Conservation (phyloP, 1,139 yeast genomes). For the Scheffersomyces segobiensis region DNA sequence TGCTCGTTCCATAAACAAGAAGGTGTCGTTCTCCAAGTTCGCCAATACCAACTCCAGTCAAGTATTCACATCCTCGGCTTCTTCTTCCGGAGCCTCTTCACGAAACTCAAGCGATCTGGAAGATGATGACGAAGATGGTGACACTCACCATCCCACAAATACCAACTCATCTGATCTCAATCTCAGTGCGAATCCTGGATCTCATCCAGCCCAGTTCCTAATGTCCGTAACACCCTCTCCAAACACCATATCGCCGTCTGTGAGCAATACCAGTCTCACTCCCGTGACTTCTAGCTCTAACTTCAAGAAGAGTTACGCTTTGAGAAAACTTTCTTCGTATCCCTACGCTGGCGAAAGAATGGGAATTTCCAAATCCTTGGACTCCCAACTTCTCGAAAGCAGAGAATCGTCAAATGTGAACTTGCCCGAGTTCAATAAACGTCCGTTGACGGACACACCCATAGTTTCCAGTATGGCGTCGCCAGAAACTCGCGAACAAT, state of each 20-base stretch:
- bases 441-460: slow-evolving; percentile 75
- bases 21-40: slow-evolving; percentile 17
- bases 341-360: slow-evolving; percentile 14
- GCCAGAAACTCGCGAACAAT: slow-evolving; percentile 42
- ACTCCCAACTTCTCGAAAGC: slow-evolving; percentile 23
- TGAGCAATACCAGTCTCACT: slow-evolving; percentile 7
- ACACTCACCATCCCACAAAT: neutral
- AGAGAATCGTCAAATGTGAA: slow-evolving; percentile 20
- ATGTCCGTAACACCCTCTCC: slow-evolving; percentile 15
- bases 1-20: slow-evolving; percentile 17
- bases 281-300: slow-evolving; percentile 4
- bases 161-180: neutral
- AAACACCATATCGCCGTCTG: slow-evolving; percentile 9
- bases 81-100: slow-evolving; percentile 11
- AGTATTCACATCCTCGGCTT: slow-evolving; percentile 9
- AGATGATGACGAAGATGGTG: slow-evolving; percentile 6
- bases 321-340: slow-evolving; percentile 14
- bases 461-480: slow-evolving; percentile 56
- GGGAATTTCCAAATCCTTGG: slow-evolving; percentile 26
- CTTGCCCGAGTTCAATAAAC: slow-evolving; percentile 62
- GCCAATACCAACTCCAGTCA: slow-evolving; percentile 9
- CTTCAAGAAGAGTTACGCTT: slow-evolving; percentile 5
- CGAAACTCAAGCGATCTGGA: slow-evolving; percentile 18
- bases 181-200: neutral
- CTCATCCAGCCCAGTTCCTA: slow-evolving; percentile 9